Evolutionary conservation across 257 asterid species (phyloP).

Genomic region (Nicotiana attenuata): DNA sequence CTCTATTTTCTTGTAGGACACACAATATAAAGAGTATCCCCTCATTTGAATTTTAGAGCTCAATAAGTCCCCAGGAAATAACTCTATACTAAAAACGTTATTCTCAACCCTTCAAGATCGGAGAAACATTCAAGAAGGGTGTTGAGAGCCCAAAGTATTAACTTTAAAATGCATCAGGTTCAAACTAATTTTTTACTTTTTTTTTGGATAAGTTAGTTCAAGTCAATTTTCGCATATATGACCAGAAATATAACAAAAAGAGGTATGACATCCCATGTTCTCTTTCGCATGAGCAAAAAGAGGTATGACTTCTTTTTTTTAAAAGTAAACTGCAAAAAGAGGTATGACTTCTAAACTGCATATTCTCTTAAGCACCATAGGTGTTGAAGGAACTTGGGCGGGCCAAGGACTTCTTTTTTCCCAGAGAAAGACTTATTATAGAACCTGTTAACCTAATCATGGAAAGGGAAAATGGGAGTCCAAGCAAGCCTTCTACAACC

Average conservation of each 20-base stretch:
- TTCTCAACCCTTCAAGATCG: neutral
- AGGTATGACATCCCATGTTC: neutral
- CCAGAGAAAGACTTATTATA: neutral
- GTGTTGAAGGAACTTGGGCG: neutral
- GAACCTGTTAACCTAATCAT: neutral
- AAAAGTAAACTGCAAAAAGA: neutral
- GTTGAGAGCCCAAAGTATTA: neutral
- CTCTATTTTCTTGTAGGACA: neutral
- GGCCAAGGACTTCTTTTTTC: neutral
- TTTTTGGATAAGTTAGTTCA: neutral
- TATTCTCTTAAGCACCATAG: neutral
- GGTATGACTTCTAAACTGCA: neutral
- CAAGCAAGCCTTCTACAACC: neutral
- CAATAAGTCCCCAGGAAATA: neutral
- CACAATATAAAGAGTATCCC: neutral
- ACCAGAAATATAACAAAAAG: neutral
- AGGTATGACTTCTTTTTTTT: too few relatives aligned
- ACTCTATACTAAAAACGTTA: neutral
- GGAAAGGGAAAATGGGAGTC: neutral
- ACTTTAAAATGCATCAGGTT: neutral
- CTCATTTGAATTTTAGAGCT: neutral
- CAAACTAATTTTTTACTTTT: neutral
- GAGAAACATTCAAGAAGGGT: neutral
- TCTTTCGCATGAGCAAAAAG: neutral
- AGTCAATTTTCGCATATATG: neutral